Base-by-base conservation (phyloP, 371 early-diverging fungal genomes). In the Rhizopus microsporus region DNA sequence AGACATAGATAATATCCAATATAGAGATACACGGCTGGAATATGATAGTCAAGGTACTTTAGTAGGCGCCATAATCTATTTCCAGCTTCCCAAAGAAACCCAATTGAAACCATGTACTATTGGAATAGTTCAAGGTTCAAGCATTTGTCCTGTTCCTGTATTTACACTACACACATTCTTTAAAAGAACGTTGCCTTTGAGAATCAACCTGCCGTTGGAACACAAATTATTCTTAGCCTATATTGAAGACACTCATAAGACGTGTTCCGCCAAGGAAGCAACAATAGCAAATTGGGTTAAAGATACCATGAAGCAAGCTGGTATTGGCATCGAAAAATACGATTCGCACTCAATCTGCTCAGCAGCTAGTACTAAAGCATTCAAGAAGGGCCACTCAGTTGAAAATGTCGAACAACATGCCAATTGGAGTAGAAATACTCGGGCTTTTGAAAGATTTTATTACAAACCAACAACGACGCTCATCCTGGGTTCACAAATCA, bases 341-440 rank as follows among this genome's bases (percentile, higher is more conserved):
- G 17, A 7, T 17, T 13, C 59, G 3, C 52, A 59, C 30, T 51
- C 59, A 13, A 40, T 51, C 37, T 3, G 51, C 1, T 30, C 51
- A 10, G 59, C 52, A 0, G 10, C 52, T 4, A 51, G 51, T 8
- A 59, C 51, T 0, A 45, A 43, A 7, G 59, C 51, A 35, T 37
- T 59, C 5, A 15, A 51, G 35, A 35, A 42, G 23, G 45, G 52
- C 3, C 33, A 45, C 15, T 31, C 9, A 1, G 52, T 52, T 38
- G 23, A 59, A 4, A 23, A 34, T 4, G 53, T 53, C 7, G 52
- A 59, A 46, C 33, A 52, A 38, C 45, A 59, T 30, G 59, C 47
- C 13, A 45, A 59, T 9, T 59, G 59, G 59, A 38, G 53, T 31
- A 3, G 3, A 7, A 16, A 35, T 9, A 10, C 51, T 7, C 1